Conservation (phyloP, 768 basidiomycete species). For the Lactarius hatsudake region DNA sequence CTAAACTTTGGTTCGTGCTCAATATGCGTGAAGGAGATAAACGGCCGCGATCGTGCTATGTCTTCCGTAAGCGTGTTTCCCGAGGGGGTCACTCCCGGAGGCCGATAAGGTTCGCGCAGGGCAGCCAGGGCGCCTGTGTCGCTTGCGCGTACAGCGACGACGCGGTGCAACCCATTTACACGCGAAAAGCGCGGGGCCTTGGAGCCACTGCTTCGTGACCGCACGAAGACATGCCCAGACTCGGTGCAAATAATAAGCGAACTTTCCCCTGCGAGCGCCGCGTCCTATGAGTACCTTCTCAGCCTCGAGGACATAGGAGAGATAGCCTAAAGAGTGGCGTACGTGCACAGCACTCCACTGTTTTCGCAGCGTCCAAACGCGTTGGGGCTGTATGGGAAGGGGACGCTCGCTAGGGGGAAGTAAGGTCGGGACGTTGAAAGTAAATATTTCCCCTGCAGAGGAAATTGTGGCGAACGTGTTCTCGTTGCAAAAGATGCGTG, state of each 20-base stretch:
- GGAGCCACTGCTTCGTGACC: constrained; percentile 50
- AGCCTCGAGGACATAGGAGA: not conserved
- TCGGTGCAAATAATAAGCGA: constrained; percentile 89
- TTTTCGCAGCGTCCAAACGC: constrained; percentile 86
- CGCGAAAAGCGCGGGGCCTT: constrained; percentile 77
- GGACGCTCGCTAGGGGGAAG: constrained; percentile 35
- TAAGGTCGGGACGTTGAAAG: constrained; percentile 50
- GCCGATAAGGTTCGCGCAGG: constrained; percentile 67
- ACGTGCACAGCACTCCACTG: constrained; percentile 82
- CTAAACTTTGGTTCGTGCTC: constrained; percentile 27
- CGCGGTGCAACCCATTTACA: constrained; percentile 80
- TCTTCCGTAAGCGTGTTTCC: constrained; percentile 66
- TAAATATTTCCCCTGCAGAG: constrained; percentile 87
- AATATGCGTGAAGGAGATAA: constrained; percentile 30
- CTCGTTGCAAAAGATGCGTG: constrained; percentile 77
- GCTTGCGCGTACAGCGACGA: constrained; percentile 75
- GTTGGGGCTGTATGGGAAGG: constrained; percentile 67
- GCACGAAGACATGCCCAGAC: constrained; percentile 91
- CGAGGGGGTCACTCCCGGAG: constrained; percentile 49
- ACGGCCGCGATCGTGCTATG: constrained; percentile 65
- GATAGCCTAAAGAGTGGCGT: constrained; percentile 28
- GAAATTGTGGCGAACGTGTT: constrained; percentile 81
- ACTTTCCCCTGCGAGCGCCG: constrained; percentile 85
- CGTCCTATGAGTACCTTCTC: constrained; percentile 54
- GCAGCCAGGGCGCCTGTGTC: constrained; percentile 88